Conservation (phyloP, 140 eudicot species). For the Cichorium intybus region DNA sequence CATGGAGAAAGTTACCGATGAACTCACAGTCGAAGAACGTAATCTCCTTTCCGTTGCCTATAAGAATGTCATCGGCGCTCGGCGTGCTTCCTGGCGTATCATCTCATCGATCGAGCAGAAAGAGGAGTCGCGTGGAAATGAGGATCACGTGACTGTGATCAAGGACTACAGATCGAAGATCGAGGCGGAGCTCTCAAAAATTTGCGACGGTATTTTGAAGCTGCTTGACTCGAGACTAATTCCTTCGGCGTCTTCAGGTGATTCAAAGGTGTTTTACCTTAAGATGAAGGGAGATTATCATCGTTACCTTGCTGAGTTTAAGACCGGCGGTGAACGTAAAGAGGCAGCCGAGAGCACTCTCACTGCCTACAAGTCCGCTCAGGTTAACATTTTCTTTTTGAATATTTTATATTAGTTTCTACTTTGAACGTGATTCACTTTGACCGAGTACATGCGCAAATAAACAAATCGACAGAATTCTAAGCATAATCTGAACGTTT, state of each 20-base stretch:
- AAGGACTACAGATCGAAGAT: constrained; percentile 57
- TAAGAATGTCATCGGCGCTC: constrained; percentile 78
- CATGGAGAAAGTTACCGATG: constrained; percentile 66
- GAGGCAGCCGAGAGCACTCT: constrained; percentile 77
- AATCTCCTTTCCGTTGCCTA: constrained; percentile 73
- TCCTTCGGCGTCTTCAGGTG: constrained; percentile 57
- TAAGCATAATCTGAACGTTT: too few species aligned
- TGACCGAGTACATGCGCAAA: too few species aligned
- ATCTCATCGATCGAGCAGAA: constrained; percentile 84
- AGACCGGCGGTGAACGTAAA: constrained; percentile 67
- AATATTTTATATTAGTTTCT: neutral
- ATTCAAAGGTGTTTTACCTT: constrained; percentile 72
- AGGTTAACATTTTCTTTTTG: constrained; percentile 35
- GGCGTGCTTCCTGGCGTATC: constrained; percentile 75
- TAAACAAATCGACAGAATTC: too few species aligned
- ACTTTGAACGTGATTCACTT: too few species aligned
- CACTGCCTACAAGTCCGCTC: constrained; percentile 70
- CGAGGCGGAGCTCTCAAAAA: constrained; percentile 54
- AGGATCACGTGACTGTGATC: constrained; percentile 56
- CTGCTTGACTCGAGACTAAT: constrained; percentile 59
- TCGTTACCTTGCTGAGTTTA: constrained; percentile 71
- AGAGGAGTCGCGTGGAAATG: constrained; percentile 77
- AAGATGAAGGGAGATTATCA: constrained; percentile 87
- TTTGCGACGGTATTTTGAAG: constrained; percentile 71
- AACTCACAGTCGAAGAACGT: constrained; percentile 65